Evolutionary conservation across 2,329 filamentous ascomycete species (phyloP), one percentile per base, ranked within the genome.

Genomic region (Trichophyton mentagrophytes): DNA sequence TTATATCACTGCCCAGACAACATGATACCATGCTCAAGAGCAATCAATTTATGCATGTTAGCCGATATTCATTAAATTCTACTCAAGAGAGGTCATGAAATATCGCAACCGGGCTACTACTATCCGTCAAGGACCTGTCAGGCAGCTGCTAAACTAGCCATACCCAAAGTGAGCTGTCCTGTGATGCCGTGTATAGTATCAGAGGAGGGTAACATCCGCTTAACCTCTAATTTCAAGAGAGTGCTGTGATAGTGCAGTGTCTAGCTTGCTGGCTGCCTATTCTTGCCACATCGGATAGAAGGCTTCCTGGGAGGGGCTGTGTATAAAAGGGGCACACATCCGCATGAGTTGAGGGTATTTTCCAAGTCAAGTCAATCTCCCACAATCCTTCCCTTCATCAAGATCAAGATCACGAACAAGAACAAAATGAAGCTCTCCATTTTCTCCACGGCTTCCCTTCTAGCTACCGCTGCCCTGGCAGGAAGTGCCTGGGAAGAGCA

Each of bases 401-500:
- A 22, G 27, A 22, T 47, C 22, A 8, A 22, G 27, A 30, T 30
- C 44, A n/a, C 22, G 8, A 47, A 3, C n/a, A 20, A 47, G 6
- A 30, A 7, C 27, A 30, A 25, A 7, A 47, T 47, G 44, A 47
- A 47, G 11, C 9, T 47, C 44, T 22, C 17, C 5, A 17, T 47
- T 20, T 47, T 25, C 44, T 20, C 44, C 17, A 8, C 44, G 20
- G 44, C 17, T 11, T 20, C 44, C 11, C 44, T 47, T 17, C 44
- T 47, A 17, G 44, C 44, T 6, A 47, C 44, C 9, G 44, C 44
- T 20, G 44, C 44, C 17, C 17, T 47, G 9, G 44, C 44, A 47
- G 44, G 44, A 17, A 13, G 22, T 20, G 59, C 38, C 15, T 65
- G 62, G 58, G 20, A 60, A 38, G 58, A 58, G 9, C 51, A 58